Percentiles rank a stretch among this genome's conserved stretches.
Conservation (phyloP, 345 rosid genomes). For the Gossypium stocksii region DNA sequence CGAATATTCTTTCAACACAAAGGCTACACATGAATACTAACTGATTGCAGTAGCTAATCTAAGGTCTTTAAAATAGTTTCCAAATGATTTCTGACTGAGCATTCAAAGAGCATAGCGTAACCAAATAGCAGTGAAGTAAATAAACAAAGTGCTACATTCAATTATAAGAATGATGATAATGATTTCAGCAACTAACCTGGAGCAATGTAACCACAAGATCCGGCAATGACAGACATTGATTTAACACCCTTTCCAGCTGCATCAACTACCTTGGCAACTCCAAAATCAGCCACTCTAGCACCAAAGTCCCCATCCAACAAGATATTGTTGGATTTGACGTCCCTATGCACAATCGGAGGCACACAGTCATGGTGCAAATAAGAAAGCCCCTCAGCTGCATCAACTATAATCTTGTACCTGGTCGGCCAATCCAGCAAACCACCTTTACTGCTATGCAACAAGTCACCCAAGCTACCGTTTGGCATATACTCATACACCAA, state of each 20-base stretch:
- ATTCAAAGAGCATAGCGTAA: neutral
- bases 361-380: constrained; percentile 95
- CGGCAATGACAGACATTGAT: constrained; percentile 95
- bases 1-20: neutral
- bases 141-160: neutral
- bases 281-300: constrained; percentile 95
- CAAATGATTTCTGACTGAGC: neutral
- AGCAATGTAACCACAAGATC: constrained; percentile 97
- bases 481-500: constrained; percentile 95
- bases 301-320: constrained; percentile 82
- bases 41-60: neutral
- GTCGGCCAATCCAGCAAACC: constrained; percentile 85
- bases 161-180: neutral
- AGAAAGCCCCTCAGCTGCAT: constrained; percentile 94
- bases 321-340: constrained; percentile 92
- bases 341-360: constrained; percentile 93
- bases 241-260: constrained; percentile 60
- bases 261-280: constrained; percentile 85
- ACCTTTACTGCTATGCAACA: constrained; percentile 80
- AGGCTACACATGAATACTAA: neutral
- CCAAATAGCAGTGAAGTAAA: neutral
- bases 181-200: constrained; percentile 60
- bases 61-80: neutral
- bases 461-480: constrained; percentile 92
- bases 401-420: constrained; percentile 70